These are phyloP conservation scores for Blepharisma stoltei DNA, from an alignment of 73 alveolate genomes.

Conservation along the genomic window DNA sequence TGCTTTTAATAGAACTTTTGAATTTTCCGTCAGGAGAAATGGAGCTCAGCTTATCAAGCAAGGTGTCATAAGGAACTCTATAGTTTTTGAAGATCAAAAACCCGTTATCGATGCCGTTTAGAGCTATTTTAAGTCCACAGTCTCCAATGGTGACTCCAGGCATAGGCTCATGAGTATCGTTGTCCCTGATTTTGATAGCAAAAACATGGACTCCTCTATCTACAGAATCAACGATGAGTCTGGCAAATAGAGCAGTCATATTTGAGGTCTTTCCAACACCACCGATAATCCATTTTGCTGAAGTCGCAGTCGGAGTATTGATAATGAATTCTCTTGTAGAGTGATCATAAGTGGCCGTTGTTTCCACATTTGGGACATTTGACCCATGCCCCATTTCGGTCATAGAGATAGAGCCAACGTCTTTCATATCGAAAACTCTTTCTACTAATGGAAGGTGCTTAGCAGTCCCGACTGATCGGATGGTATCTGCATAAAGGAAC, in stretches of 20 bases:
- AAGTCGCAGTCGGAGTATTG: conserved; percentile 59
- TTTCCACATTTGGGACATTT: conserved; percentile 63
- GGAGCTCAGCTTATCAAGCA: conserved; percentile 62
- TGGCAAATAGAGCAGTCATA: conserved; percentile 70
- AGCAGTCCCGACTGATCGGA: background rate
- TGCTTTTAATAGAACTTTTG: conserved; percentile 51
- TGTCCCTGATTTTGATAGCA: conserved; percentile 71
- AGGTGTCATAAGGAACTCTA: conserved; percentile 63
- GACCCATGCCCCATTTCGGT: conserved; percentile 92
- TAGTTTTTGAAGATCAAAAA: conserved; percentile 61
- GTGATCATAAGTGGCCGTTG: conserved; percentile 72
- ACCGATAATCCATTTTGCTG: conserved; percentile 86
- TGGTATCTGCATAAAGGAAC: background rate
- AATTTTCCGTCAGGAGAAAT: conserved; percentile 64
- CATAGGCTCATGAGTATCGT: conserved; percentile 45
- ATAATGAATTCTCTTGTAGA: conserved; percentile 65
- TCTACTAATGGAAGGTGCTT: background rate
- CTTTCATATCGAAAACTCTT: conserved; percentile 30
- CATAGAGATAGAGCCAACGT: conserved; percentile 69
- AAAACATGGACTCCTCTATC: conserved; percentile 79
- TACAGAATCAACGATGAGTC: conserved; percentile 47
- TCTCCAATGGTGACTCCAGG: conserved; percentile 82
- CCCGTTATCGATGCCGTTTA: conserved; percentile 80
- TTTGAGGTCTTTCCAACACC: conserved; percentile 71
- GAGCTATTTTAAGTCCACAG: conserved; percentile 78